Evolutionary conservation across 495 filamentous ascomycete species (phyloP).

Genomic region (Rhizodiscina lignyota): DNA sequence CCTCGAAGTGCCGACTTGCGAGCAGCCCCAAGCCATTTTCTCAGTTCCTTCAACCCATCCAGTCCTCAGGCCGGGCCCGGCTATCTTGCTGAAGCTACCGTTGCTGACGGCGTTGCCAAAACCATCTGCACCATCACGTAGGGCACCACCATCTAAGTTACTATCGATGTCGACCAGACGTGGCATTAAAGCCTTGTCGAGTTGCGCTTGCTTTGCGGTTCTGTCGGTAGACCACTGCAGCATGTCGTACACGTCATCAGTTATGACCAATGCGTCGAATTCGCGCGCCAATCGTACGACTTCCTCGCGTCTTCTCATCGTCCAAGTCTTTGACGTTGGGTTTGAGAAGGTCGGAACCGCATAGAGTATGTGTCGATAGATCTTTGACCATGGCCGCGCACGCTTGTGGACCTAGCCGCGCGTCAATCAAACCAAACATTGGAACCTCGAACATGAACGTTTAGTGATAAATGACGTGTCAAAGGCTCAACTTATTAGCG

Average conservation of each 20-base stretch:
- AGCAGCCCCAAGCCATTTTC: conserved; percentile 10
- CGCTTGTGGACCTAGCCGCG: conserved; percentile 17
- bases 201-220: too few relatives aligned
- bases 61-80: conserved; percentile 60
- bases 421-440: too few relatives aligned
- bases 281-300: conserved; percentile 7
- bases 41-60: conserved; percentile 68
- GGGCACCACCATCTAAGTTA: conserved; percentile 33
- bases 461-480: too few relatives aligned
- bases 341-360: conserved; percentile 8
- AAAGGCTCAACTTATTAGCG: too few relatives aligned
- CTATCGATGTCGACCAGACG: conserved; percentile 65
- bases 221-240: conserved; percentile 54
- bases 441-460: too few relatives aligned
- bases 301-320: conserved; percentile 4
- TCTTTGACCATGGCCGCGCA: conserved; percentile 30
- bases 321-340: conserved; percentile 6
- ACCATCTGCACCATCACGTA: conserved; percentile 22
- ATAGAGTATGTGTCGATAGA: conserved; percentile 75
- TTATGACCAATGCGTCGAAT: conserved; percentile 7
- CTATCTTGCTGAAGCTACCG: conserved; percentile 70
- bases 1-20: conserved; percentile 33
- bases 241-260: conserved; percentile 57
- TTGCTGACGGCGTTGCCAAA: conserved; percentile 71
- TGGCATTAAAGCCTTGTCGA: conserved; percentile 38